Conservation (phyloP, 2,329 filamentous ascomycete genomes). For the Alternaria triticina region DNA sequence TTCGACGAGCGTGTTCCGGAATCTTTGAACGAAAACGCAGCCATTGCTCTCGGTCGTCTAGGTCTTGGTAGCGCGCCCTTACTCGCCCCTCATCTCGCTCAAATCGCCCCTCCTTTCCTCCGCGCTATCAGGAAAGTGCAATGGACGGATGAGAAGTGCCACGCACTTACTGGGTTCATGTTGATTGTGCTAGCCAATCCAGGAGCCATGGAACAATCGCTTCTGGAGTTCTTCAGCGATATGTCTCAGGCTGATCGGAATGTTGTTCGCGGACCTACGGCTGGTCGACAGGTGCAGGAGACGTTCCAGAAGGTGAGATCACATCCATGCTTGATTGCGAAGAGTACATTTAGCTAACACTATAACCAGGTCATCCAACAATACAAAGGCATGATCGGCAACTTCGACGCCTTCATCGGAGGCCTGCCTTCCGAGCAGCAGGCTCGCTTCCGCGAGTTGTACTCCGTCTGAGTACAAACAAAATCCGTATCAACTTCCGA, state of each 20-base stretch:
- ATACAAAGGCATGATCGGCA: constrained; percentile 62
- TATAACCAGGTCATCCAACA: constrained; percentile 54
- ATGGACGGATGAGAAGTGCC: constrained; percentile 91
- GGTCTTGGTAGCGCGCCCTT: constrained; percentile 79
- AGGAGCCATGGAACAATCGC: constrained; percentile 84
- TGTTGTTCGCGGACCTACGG: constrained; percentile 58
- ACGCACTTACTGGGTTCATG: constrained; percentile 90
- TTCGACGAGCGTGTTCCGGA: constrained; percentile 83
- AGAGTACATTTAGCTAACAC: constrained; percentile 20
- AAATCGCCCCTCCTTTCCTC: constrained; percentile 83
- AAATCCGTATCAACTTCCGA: background rate
- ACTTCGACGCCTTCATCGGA: constrained; percentile 60
- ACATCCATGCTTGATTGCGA: background rate
- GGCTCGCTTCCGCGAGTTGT: constrained; percentile 52
- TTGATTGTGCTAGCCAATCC: constrained; percentile 85
- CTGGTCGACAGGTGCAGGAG: constrained; percentile 66
- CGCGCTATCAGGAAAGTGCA: constrained; percentile 82
- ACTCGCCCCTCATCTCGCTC: constrained; percentile 78
- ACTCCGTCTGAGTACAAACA: constrained; percentile 38
- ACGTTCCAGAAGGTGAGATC: constrained; percentile 71
- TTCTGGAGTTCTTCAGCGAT: constrained; percentile 80
- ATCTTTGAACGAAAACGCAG: constrained; percentile 90
- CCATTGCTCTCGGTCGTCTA: constrained; percentile 87
- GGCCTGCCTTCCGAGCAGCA: constrained; percentile 54
- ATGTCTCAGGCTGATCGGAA: constrained; percentile 75